Conservation (phyloP, 2,329 filamentous ascomycete species). For the Neophaeococcomyces mojaviensis region DNA sequence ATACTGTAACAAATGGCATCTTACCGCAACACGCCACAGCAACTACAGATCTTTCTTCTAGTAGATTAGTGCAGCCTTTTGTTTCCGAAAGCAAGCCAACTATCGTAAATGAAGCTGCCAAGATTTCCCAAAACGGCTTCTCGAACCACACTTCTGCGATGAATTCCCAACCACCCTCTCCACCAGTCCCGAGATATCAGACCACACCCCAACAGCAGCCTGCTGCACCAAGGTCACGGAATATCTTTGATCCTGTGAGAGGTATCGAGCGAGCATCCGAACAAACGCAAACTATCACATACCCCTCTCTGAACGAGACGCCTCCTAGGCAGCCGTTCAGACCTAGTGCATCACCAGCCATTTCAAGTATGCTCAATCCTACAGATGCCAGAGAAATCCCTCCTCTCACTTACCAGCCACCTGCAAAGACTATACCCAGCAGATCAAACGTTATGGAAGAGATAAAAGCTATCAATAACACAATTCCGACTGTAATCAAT, state of each 20-base stretch:
- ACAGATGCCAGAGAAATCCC: constrained; percentile 20
- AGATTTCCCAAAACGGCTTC: constrained; percentile 34
- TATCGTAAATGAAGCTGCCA: constrained; percentile 12
- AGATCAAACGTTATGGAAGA: constrained; percentile 11
- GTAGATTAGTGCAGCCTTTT: constrained; percentile 18
- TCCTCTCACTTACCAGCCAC: constrained; percentile 14
- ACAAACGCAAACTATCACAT: constrained; percentile 47
- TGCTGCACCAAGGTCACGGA: constrained; percentile 28
- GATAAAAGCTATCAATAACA: constrained; percentile 6
- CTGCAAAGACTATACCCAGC: constrained; percentile 7
- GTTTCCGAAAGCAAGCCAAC: constrained; percentile 2
- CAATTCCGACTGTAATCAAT: constrained; percentile 13
- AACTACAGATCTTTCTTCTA: constrained; percentile 13
- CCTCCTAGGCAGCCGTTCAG: constrained; percentile 49
- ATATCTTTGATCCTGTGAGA: constrained; percentile 84
- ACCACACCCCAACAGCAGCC: constrained; percentile 20
- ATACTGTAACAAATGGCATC: constrained; percentile 8
- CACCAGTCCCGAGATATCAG: constrained; percentile 36
- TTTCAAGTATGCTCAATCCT: constrained; percentile 80
- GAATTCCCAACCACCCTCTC: constrained; percentile 18
- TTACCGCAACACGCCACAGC: constrained; percentile 10
- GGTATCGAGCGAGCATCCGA: constrained; percentile 46
- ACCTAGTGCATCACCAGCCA: constrained; percentile 84
- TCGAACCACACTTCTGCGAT: constrained; percentile 25
- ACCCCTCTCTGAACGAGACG: constrained; percentile 51